Base-by-base conservation (phyloP, 2,329 filamentous ascomycete species). In the Tolypocladium ovalisporum region DNA sequence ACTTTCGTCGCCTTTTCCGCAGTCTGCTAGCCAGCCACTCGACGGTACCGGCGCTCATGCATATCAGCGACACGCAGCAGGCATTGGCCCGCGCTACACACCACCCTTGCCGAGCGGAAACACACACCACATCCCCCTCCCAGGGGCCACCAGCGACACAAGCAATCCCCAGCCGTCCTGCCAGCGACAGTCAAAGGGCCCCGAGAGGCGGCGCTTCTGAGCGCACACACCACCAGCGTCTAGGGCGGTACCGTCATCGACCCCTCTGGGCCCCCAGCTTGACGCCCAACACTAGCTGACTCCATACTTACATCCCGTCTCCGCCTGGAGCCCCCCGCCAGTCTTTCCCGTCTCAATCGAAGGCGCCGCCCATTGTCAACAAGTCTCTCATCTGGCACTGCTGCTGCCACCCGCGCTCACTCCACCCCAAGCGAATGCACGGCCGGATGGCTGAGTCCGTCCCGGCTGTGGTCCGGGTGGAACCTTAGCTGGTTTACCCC, bases 401-500 rank as follows among this genome's bases (percentile, higher is more conserved):
- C n/a, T 42, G 32, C 35, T 47, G 52, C 17, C 35, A 17, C 22
- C 53, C 19, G 53, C 53, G 29, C 53, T 47, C 53, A 42, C 54
- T 56, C 54, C 59, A 55, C 55, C 59, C 57, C 44, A 37, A 36
- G 39, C 52, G 57, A 58, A 59, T 61, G 59, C 54, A 55, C 52
- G 52, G 35, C 54, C 52, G 52, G 54, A 58, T 57, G 51, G 49
- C 55, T 52, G 51, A 55, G 44, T 62, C 63, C 65, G 62, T 63
- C 64, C 67, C 62, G 63, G 65, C 65, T 64, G 68, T 68, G 67
- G 65, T 63, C 65, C 64, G 65, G 63, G 69, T 71, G 69, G 62
- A 68, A 71, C 68, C 63, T 63, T 70, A 67, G 66, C 62, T 63
- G 67, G 62, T 65, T 64, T 65, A 66, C 67, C 62, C 67, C 64